These are phyloP conservation scores for Apiotrichum sp. DNA, from an alignment of 1,284 basidiomycete species.

Conservation along the genomic window DNA sequence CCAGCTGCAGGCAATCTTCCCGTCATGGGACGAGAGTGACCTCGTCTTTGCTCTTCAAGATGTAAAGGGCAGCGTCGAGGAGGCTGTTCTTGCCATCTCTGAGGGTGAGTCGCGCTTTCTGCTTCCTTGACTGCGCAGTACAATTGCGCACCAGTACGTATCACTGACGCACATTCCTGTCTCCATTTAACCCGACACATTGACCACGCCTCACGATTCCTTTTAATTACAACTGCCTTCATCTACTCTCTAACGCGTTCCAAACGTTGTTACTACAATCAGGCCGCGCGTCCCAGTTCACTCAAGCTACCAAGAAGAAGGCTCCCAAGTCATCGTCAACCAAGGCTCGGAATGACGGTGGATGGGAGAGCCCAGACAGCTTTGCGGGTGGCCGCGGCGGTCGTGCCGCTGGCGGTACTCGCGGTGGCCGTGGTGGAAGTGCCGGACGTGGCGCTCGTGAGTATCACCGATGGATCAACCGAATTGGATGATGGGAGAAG, in stretches of 20 bases:
- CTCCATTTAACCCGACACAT: too few relatives aligned
- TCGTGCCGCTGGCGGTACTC: slow-evolving; percentile 24
- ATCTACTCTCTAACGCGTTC: not conserved
- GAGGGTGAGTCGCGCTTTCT: slow-evolving; percentile 39
- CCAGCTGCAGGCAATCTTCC: slow-evolving; percentile 44
- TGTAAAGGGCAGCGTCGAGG: slow-evolving; percentile 45
- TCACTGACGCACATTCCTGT: not conserved
- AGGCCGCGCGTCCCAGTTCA: slow-evolving; percentile 48
- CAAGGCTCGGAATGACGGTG: slow-evolving; percentile 40
- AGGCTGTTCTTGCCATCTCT: slow-evolving; percentile 44
- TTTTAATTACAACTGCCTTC: too few relatives aligned
- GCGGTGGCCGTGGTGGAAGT: slow-evolving; percentile 32
- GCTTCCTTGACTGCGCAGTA: too few relatives aligned
- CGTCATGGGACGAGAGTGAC: slow-evolving; percentile 45
- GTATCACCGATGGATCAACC: too few relatives aligned
- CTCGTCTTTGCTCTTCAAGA: slow-evolving; percentile 44
- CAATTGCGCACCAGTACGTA: too few relatives aligned
- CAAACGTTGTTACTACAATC: not conserved
- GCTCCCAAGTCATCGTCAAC: slow-evolving; percentile 30
- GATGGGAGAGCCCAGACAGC: slow-evolving; percentile 34
- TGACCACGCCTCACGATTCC: too few relatives aligned
- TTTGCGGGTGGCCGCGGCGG: slow-evolving; percentile 22
- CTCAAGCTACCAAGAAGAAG: slow-evolving; percentile 44
- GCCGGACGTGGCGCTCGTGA: slow-evolving; percentile 9
- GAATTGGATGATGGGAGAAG: too few relatives aligned